phyloP scores from a whole-genome alignment of 2,329 filamentous ascomycete species.

The Mariannaea sp. region DNA sequence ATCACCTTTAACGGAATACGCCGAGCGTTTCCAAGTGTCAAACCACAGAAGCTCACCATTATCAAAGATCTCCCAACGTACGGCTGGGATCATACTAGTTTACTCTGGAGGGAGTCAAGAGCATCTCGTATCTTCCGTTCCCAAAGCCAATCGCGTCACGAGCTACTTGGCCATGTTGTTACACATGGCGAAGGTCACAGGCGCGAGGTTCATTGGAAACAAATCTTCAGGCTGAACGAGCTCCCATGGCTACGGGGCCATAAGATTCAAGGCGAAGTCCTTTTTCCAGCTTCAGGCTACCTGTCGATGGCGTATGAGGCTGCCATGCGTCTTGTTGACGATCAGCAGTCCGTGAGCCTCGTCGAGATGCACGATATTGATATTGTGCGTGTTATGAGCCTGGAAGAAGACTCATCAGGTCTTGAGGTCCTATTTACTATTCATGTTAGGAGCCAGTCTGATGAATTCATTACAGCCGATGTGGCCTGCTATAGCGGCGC shows the following conservation, averaged over 20 bases:
- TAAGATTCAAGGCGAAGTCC: constrained; percentile 37
- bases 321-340: not conserved
- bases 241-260: constrained; percentile 49
- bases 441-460: not conserved
- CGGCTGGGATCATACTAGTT: too few species aligned
- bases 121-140: not conserved
- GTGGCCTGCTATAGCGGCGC: not conserved
- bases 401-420: not conserved
- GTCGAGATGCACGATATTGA: not conserved
- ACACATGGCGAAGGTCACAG: too few species aligned
- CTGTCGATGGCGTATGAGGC: constrained; percentile 44
- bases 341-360: not conserved
- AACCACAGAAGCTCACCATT: too few species aligned
- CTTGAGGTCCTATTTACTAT: not conserved
- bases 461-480: not conserved
- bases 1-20: too few species aligned
- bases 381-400: not conserved
- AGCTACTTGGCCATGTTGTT: too few species aligned
- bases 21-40: too few species aligned
- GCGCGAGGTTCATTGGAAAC: not conserved
- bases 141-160: too few species aligned
- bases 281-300: constrained; percentile 49
- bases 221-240: constrained; percentile 21
- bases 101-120: not conserved
- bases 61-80: too few species aligned